Evolutionary conservation across 129 eudicot species (phyloP), one percentile per base, ranked within the genome.

Genomic region (Centella asiatica): DNA sequence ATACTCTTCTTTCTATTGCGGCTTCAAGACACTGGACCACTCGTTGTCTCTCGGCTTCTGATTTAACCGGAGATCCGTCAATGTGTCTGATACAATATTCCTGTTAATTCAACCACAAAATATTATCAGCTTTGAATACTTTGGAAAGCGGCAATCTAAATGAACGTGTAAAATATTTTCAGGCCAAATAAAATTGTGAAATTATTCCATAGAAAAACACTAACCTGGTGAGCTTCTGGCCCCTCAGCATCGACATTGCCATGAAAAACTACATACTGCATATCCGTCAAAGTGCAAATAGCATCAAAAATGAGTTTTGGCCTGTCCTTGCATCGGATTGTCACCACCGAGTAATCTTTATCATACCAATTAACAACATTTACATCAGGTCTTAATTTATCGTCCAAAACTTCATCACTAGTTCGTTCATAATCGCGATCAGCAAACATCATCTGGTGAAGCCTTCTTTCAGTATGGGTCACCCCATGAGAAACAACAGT

Each of bases 21-120:
- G 99, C 99, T 74, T 87, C 99, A 62, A 93, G 99, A 70, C 99
- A 93, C 14, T 85, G 99, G 58, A 88, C 89, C 68, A 93, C 87
- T 58, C 95, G 78, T 83, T 93, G 81, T 60, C 99, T 85, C 78
- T 93, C 99, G 17, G 92, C 96, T 40, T 93, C 96, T 0, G 96
- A 87, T 74, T 88, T 93, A 52, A 93, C 92, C 2, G 95, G 96
- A 14, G 86, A 93, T 23, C 99, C 99, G 68, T 93, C 99, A 1
- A 75, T 44, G 63, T 93, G 96, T 77, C 96, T 78, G 53, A 93
- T 80, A 45, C 90, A 89, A 47, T 85, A 89, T 70, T 89, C 97
- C 97, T 89, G 22, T 27, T 34, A 75, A 68, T 70, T 26, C 25
- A 47, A 20, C 13, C 25, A 50, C n/a, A 11, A 39, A 46, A 14